phyloP scores from a whole-genome alignment of 345 rosid genomes.

The Brassica napus region DNA sequence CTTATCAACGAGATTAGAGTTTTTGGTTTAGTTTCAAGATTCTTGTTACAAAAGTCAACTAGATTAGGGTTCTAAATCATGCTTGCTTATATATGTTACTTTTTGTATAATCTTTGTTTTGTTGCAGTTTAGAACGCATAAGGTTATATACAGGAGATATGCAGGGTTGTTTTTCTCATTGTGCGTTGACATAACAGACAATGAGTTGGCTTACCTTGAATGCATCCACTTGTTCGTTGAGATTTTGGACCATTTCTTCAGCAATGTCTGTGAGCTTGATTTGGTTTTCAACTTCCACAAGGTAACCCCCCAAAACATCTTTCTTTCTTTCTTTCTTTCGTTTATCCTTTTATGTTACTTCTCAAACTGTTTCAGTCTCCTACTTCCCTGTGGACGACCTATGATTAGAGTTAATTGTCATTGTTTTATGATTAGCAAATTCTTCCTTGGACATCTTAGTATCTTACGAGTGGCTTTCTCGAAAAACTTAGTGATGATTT shows the following conservation, averaged over 20 bases:
- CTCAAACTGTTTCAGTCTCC: background rate
- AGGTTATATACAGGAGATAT: slow-evolving; percentile 93
- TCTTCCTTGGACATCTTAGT: background rate
- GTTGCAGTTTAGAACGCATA: slow-evolving; percentile 83
- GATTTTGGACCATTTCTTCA: slow-evolving; percentile 97
- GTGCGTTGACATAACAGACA: slow-evolving; percentile 94
- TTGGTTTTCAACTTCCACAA: slow-evolving; percentile 97
- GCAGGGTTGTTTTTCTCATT: slow-evolving; percentile 92
- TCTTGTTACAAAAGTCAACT: background rate
- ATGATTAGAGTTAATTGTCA: background rate
- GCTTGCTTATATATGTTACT: background rate
- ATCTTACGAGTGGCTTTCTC: background rate
- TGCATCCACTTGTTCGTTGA: slow-evolving; percentile 95
- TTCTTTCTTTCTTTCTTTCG: background rate
- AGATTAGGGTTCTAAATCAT: background rate
- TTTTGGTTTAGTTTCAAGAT: background rate
- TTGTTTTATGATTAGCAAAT: background rate
- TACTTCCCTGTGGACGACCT: background rate
- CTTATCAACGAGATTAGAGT: background rate
- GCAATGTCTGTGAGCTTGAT: slow-evolving; percentile 98
- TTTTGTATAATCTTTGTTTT: background rate
- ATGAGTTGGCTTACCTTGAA: slow-evolving; percentile 91
- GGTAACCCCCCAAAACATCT: slow-evolving; percentile 44
- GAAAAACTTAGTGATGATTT: background rate
- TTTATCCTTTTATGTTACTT: background rate